These are phyloP conservation scores for Chalaropsis ovoidea DNA, from an alignment of 2,329 filamentous ascomycete species.

Conservation along the genomic window DNA sequence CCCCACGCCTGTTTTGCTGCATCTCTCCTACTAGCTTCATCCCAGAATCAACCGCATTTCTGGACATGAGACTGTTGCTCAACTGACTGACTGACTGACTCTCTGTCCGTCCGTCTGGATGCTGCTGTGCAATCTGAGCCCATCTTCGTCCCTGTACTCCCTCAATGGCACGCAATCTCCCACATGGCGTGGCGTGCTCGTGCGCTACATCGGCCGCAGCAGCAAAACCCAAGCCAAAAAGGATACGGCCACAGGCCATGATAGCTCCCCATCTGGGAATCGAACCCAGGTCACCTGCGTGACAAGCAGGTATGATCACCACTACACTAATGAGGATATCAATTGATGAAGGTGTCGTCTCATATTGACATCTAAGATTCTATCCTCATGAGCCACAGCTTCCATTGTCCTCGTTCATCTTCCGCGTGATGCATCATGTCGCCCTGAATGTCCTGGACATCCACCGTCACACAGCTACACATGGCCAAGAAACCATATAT, in stretches of 20 bases:
- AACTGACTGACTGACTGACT: too few relatives aligned
- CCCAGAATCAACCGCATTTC: too few relatives aligned
- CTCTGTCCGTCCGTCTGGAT: too few relatives aligned
- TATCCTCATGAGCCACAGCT: background rate
- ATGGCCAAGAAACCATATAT: background rate
- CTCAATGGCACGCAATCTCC: background rate
- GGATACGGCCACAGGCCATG: background rate
- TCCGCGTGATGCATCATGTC: background rate
- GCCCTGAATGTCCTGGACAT: background rate
- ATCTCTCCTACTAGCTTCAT: too few relatives aligned
- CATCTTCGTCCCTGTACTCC: background rate
- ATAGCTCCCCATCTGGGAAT: constrained; percentile 18
- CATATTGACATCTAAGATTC: background rate
- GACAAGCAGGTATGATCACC: constrained; percentile 22
- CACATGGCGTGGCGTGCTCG: background rate
- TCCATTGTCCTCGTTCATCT: background rate
- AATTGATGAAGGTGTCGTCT: background rate
- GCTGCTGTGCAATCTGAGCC: too few relatives aligned
- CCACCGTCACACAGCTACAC: background rate
- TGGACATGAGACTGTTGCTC: too few relatives aligned
- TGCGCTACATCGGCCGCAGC: background rate
- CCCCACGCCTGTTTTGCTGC: too few relatives aligned
- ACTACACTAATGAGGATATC: constrained; percentile 21
- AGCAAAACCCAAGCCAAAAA: background rate
- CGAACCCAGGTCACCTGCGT: constrained; percentile 19